These are phyloP conservation scores for Inga oerstediana DNA, from an alignment of 306 rosid species.

Conservation along the genomic window DNA sequence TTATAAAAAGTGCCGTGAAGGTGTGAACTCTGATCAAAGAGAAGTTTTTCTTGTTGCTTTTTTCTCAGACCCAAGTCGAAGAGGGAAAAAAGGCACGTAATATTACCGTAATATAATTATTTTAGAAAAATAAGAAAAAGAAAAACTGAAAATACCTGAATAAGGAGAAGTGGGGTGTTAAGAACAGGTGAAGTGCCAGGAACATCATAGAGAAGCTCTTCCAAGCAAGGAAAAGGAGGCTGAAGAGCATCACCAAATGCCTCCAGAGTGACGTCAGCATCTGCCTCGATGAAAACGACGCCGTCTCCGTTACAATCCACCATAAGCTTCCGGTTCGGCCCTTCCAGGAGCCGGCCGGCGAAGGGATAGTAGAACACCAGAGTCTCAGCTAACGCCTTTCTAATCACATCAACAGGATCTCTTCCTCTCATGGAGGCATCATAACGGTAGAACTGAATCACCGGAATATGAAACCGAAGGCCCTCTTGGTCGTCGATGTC, in stretches of 20 bases:
- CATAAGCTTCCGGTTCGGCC: neutral
- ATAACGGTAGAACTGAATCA: neutral
- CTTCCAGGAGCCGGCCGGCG: neutral
- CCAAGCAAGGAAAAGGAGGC: slow-evolving; percentile 16
- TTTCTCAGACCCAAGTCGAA: neutral
- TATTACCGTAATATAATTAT: too few species aligned
- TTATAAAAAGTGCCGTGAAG: too few species aligned
- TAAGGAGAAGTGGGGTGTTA: neutral
- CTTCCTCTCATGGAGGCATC: neutral
- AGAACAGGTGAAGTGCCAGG: neutral
- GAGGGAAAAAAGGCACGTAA: neutral
- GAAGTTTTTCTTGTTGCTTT: too few species aligned
- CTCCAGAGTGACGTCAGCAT: neutral
- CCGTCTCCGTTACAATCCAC: slow-evolving; percentile 6
- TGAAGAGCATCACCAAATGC: slow-evolving; percentile 6
- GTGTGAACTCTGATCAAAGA: neutral
- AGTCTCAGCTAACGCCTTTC: neutral
- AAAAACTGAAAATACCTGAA: neutral
- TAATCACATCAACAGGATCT: slow-evolving; percentile 1
- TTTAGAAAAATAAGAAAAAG: neutral
- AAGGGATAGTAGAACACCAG: slow-evolving; percentile 10
- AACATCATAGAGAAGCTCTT: neutral
- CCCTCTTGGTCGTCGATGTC: slow-evolving; percentile 15
- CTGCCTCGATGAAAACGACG: neutral
- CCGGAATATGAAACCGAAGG: neutral